These are phyloP conservation scores for Aspergillus sclerotiicarbonarius DNA, from an alignment of 495 filamentous ascomycete genomes.

Conservation along the genomic window DNA sequence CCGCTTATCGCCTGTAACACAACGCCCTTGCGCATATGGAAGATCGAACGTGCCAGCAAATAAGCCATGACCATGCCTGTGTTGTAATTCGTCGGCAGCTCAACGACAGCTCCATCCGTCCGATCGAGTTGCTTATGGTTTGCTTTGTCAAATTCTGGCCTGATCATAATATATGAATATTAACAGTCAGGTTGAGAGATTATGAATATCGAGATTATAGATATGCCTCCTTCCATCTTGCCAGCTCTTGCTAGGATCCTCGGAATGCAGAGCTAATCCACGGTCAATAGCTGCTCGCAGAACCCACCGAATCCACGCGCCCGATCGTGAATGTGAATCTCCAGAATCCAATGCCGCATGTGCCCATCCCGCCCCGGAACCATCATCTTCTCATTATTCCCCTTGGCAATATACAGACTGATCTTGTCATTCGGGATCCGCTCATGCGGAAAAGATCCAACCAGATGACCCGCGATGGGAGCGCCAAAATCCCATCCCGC, in stretches of 20 bases:
- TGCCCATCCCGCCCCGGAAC: conserved; percentile 35
- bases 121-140: too few species aligned
- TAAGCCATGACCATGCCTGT: too few species aligned
- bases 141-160: too few species aligned
- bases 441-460: conserved; percentile 46
- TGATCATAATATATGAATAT: too few species aligned
- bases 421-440: conserved; percentile 46
- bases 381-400: conserved; percentile 39
- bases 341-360: conserved; percentile 50
- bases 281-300: conserved; percentile 45
- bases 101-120: too few species aligned
- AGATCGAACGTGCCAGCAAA: too few species aligned
- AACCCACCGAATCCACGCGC: conserved; percentile 39
- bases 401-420: conserved; percentile 40
- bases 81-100: too few species aligned
- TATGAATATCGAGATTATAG: too few species aligned
- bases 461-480: conserved; percentile 44
- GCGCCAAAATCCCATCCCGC: conserved; percentile 44
- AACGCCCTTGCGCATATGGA: too few species aligned
- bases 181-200: too few species aligned
- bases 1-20: background rate
- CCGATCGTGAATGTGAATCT: conserved; percentile 48
- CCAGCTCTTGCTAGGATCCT: too few species aligned
- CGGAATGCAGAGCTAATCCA: conserved; percentile 18
- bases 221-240: too few species aligned